Base-by-base conservation (phyloP, 2,329 filamentous ascomycete species). In the Pseudocercospora fuligena region DNA sequence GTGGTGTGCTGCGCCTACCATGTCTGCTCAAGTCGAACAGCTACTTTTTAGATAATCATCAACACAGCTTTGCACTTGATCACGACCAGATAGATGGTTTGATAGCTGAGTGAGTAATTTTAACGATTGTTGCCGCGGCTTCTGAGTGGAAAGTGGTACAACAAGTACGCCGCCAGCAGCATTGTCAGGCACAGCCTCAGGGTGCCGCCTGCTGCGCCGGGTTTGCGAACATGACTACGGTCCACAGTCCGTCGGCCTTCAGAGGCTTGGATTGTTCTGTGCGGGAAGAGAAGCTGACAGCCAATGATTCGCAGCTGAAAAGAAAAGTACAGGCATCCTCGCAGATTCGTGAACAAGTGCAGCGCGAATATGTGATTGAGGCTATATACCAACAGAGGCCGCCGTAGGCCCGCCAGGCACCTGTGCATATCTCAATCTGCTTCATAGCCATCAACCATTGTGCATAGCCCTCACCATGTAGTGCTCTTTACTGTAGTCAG, bases 351-450 rank as follows among this genome's bases (percentile, higher is more conserved):
- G 27, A 7, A 3, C 16, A 58, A 16, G 14, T 36, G 14, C 29
- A 19, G 29, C 16, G n/a, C 27, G 19, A 31, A 19, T 21, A 19
- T 58, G 31, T 3, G n/a, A 43, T 7, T 43, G 31, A 25, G 31
- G 56, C 56, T 19, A 40, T 21, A 43, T 25, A 58, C 31, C 51
- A 58, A 43, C 56, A 58, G 56, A 58, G 31, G 56, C 56, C 56
- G 56, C 40, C 40, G 3, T 43, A 8, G 40, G 7, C 16, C 40
- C 40, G 40, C 31, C 56, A 58, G 56, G 56, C n/a, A 58, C 31
- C 31, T 27, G 9, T 58, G 56, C 56, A 19, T 40, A 19, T 7
- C 31, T 36, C 31, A 25, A 21, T 58, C n/a, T 56, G n/a, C 56
- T 40, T 14, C 56, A 43, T 58, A 58, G 56, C 56, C 56, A 58